Percentiles rank a stretch among this genome's conserved stretches.
These are phyloP conservation scores for Leishmania martiniquensis DNA, from an alignment of 208 protist species.

Conservation along the genomic window DNA sequence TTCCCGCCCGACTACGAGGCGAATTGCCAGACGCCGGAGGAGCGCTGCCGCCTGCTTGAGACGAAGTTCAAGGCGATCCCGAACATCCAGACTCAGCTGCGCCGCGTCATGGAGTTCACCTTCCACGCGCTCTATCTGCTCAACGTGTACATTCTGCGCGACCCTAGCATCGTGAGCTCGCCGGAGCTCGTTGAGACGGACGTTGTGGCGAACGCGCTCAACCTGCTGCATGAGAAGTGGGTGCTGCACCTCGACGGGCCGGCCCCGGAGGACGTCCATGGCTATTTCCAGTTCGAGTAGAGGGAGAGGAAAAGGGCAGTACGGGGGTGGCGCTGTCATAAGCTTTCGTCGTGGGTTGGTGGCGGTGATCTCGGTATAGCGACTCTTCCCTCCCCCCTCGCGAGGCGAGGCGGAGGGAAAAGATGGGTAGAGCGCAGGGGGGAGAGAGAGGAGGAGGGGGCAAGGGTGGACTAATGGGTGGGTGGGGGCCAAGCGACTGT, in stretches of 20 bases:
- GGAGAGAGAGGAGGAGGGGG: neutral
- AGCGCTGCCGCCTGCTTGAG: conserved; percentile 66
- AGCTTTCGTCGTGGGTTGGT: too few species aligned
- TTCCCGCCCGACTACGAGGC: conserved; percentile 83
- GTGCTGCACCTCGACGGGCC: conserved; percentile 64
- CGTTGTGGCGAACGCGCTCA: conserved; percentile 55
- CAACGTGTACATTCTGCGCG: conserved; percentile 63
- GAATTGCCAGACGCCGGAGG: conserved; percentile 58
- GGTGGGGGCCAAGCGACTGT: neutral
- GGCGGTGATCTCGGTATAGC: neutral
- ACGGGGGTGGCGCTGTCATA: too few species aligned
- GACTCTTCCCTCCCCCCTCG: conserved; percentile 2
- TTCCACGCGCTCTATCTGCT: conserved; percentile 80
- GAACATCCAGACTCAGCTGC: conserved; percentile 61
- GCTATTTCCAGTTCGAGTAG: conserved; percentile 38
- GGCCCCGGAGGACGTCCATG: conserved; percentile 63
- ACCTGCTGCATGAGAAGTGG: conserved; percentile 73
- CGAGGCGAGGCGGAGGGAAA: neutral
- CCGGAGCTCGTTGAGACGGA: conserved; percentile 32
- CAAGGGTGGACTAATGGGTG: neutral
- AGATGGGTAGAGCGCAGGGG: neutral
- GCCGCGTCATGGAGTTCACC: conserved; percentile 79
- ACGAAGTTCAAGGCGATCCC: conserved; percentile 72
- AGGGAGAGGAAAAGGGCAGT: neutral
- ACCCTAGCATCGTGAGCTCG: conserved; percentile 31